Conservation (phyloP, 805 yeast species). For the Suhomyces sp. region DNA sequence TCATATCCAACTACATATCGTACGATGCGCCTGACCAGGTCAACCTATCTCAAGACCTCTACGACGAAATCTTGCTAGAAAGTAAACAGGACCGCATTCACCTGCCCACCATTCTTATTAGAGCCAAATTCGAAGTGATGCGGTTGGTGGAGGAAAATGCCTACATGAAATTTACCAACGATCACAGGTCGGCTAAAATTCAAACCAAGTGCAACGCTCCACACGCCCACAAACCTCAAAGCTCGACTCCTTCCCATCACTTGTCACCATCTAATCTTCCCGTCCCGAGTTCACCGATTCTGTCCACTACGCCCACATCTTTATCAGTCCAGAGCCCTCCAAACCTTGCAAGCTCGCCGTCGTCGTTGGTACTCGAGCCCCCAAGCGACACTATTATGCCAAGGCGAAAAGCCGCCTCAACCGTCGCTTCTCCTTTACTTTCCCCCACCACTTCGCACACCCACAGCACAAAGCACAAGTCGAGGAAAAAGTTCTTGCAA, state of each 20-base stretch:
- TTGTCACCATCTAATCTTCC: neutral
- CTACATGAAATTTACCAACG: slow-evolving; percentile 15
- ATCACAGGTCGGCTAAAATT: neutral
- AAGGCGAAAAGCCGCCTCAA: neutral
- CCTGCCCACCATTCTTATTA: slow-evolving; percentile 23
- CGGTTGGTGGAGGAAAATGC: slow-evolving; percentile 36
- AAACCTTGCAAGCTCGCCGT: neutral
- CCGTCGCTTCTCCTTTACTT: slow-evolving; percentile 3
- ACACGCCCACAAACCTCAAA: neutral
- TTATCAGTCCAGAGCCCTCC: neutral
- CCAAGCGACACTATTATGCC: neutral
- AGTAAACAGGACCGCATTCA: slow-evolving; percentile 24
- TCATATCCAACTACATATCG: slow-evolving; percentile 40
- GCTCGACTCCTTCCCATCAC: neutral
- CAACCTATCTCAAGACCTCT: slow-evolving; percentile 44
- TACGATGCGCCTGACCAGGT: slow-evolving; percentile 47
- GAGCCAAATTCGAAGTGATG: slow-evolving; percentile 31
- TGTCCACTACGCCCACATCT: slow-evolving; percentile 2
- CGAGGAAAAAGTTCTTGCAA: slow-evolving; percentile 8
- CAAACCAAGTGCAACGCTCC: neutral
- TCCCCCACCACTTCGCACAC: slow-evolving; percentile 6
- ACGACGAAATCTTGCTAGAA: slow-evolving; percentile 20
- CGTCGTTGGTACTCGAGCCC: neutral
- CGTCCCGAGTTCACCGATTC: neutral
- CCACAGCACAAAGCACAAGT: slow-evolving; percentile 6